phyloP scores from a whole-genome alignment of 1,284 basidiomycete species.

The Neotropicomus parvogracilis region DNA sequence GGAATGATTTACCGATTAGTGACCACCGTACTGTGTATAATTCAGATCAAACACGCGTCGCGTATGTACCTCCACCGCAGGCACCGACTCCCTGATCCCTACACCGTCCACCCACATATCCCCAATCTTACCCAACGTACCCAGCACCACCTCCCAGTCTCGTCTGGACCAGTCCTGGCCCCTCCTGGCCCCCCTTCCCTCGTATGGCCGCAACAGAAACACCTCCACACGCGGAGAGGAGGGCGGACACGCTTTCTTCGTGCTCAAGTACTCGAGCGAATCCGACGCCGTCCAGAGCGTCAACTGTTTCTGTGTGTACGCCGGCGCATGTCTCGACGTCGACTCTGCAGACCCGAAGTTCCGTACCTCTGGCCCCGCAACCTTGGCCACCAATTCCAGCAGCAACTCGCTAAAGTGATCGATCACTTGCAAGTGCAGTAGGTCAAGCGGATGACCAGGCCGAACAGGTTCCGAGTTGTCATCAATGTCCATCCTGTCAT shows the following conservation, averaged over 20 bases:
- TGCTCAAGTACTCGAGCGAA: conserved; percentile 53
- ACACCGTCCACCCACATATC: conserved; percentile 48
- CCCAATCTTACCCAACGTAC: conserved; percentile 47
- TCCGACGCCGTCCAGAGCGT: conserved; percentile 52
- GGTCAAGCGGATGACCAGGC: conserved; percentile 58
- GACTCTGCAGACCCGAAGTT: conserved; percentile 28
- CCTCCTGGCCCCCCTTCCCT: conserved; percentile 45
- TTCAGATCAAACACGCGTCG: conserved; percentile 45
- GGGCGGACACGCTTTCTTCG: conserved; percentile 31
- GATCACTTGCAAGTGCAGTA: conserved; percentile 64
- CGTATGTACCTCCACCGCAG: conserved; percentile 47
- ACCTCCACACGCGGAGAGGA: conserved; percentile 45
- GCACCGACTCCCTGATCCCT: conserved; percentile 49
- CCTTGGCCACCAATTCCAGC: conserved; percentile 50
- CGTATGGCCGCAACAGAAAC: conserved; percentile 51
- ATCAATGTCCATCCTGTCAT: conserved; percentile 61
- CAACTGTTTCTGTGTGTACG: conserved; percentile 40
- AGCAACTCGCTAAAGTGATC: conserved; percentile 64
- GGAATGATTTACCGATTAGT: conserved; percentile 2
- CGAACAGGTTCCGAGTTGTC: conserved; percentile 39
- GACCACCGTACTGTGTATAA: no score
- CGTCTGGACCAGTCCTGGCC: conserved; percentile 68
- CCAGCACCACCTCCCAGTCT: conserved; percentile 57
- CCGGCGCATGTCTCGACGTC: conserved; percentile 56
- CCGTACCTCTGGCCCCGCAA: conserved; percentile 46